phyloP scores from a whole-genome alignment of 2,329 filamentous ascomycete species.

The Aspergillus texensis region DNA sequence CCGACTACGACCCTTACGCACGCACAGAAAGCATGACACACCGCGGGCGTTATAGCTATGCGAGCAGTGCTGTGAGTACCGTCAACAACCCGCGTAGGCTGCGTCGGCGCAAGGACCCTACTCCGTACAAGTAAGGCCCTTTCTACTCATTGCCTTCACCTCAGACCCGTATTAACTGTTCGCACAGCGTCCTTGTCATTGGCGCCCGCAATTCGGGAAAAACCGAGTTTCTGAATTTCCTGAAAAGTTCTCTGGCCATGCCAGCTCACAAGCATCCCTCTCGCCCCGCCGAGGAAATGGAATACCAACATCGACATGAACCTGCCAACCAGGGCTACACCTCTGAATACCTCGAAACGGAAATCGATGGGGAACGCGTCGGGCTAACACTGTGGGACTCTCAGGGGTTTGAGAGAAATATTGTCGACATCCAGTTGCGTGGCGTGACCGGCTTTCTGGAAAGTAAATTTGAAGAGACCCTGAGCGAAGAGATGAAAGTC shows the following conservation, averaged over 20 bases:
- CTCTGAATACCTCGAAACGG: slow-evolving; percentile 88
- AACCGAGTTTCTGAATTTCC: slow-evolving; percentile 94
- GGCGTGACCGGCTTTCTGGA: slow-evolving; percentile 92
- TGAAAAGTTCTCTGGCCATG: slow-evolving; percentile 81
- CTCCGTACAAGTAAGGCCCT: slow-evolving; percentile 88
- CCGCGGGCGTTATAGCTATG: slow-evolving; percentile 93
- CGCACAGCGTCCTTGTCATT: slow-evolving; percentile 78
- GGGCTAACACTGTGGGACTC: slow-evolving; percentile 97
- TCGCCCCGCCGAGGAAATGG: slow-evolving; percentile 61
- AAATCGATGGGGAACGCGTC: slow-evolving; percentile 88
- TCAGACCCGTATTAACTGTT: slow-evolving; percentile 7
- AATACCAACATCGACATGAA: slow-evolving; percentile 55
- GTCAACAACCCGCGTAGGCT: slow-evolving; percentile 92
- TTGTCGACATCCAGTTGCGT: slow-evolving; percentile 90
- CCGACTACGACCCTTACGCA: slow-evolving; percentile 72
- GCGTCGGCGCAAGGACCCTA: slow-evolving; percentile 93
- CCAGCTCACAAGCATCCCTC: slow-evolving; percentile 73
- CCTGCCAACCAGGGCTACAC: slow-evolving; percentile 70
- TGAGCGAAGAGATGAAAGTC: slow-evolving; percentile 96
- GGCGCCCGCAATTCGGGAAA: slow-evolving; percentile 88
- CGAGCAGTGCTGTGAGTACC: slow-evolving; percentile 85
- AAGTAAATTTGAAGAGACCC: slow-evolving; percentile 98
- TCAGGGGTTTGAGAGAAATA: slow-evolving; percentile 88
- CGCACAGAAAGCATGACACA: slow-evolving; percentile 94
- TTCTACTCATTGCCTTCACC: slow-evolving; percentile 24